These are phyloP conservation scores for Curvularia verruculosa DNA, from an alignment of 2,329 filamentous ascomycete species.

Conservation along the genomic window DNA sequence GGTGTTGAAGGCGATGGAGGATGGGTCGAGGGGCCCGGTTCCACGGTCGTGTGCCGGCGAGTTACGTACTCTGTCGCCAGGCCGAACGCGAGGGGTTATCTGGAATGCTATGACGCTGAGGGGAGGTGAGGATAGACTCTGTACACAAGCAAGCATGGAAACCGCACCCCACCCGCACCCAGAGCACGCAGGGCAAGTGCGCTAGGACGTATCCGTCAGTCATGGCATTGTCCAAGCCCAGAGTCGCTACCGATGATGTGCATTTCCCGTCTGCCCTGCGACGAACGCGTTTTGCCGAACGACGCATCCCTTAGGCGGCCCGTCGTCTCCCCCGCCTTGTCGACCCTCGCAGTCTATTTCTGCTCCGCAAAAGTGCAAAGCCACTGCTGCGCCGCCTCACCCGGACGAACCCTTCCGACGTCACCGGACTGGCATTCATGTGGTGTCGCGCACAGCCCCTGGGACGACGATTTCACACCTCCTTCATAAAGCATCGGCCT, in stretches of 20 bases:
- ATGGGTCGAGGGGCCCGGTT: background rate
- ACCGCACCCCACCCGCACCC: conserved; percentile 2
- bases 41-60: background rate
- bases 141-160: background rate
- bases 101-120: no score
- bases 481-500: conserved; percentile 15
- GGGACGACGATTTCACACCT: conserved; percentile 11
- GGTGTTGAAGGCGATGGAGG: background rate
- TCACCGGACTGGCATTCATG: conserved; percentile 29
- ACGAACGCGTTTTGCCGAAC: background rate
- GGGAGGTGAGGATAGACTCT: background rate
- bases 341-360: background rate
- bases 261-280: background rate
- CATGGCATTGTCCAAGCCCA: conserved; percentile 12
- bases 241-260: conserved; percentile 1
- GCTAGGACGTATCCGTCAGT: conserved; percentile 15
- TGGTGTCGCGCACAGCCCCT: conserved; percentile 31
- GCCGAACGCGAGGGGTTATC: background rate
- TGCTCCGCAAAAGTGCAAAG: conserved; percentile 8
- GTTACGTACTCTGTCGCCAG: no score
- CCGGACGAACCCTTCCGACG: conserved; percentile 14
- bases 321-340: background rate
- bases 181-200: conserved; percentile 12
- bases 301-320: background rate
- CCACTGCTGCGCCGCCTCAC: conserved; percentile 6